Conservation (phyloP, 345 rosid species). For the Dimocarpus longan region DNA sequence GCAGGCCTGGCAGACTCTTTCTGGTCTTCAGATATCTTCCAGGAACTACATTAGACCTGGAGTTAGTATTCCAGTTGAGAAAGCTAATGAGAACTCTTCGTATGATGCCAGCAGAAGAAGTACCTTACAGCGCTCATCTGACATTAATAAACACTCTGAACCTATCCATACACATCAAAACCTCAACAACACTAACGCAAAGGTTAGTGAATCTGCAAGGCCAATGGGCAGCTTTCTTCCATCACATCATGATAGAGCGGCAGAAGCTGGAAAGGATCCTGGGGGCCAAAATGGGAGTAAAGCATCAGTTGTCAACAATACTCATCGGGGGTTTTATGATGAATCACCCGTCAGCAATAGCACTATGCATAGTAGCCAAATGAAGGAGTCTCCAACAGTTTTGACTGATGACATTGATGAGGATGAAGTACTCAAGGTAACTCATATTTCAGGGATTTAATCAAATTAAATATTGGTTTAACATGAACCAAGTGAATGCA, state of each 20-base stretch:
- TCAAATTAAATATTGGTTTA: constrained; percentile 13
- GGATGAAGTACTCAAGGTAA: constrained; percentile 85
- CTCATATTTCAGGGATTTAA: constrained; percentile 10
- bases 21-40: constrained; percentile 57
- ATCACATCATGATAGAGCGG: constrained; percentile 25
- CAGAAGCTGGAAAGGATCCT: constrained; percentile 37
- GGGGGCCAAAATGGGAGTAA: constrained; percentile 29
- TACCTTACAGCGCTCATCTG: constrained; percentile 36
- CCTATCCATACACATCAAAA: constrained; percentile 31
- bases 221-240: constrained; percentile 32
- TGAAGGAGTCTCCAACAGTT: constrained; percentile 37
- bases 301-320: constrained; percentile 30
- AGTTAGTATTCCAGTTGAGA: constrained; percentile 51
- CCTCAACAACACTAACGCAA: constrained; percentile 26
- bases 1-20: constrained; percentile 93
- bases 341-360: constrained; percentile 36
- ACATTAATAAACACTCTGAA: constrained; percentile 29
- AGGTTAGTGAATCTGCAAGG: constrained; percentile 35
- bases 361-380: constrained; percentile 30
- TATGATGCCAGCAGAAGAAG: constrained; percentile 42
- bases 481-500: neutral
- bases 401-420: constrained; percentile 70
- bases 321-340: constrained; percentile 31
- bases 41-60: constrained; percentile 76
- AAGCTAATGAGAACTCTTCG: constrained; percentile 31